Evolutionary conservation across 2,329 filamentous ascomycete genomes (phyloP).

Genomic region (Celoporthe dispersa): DNA sequence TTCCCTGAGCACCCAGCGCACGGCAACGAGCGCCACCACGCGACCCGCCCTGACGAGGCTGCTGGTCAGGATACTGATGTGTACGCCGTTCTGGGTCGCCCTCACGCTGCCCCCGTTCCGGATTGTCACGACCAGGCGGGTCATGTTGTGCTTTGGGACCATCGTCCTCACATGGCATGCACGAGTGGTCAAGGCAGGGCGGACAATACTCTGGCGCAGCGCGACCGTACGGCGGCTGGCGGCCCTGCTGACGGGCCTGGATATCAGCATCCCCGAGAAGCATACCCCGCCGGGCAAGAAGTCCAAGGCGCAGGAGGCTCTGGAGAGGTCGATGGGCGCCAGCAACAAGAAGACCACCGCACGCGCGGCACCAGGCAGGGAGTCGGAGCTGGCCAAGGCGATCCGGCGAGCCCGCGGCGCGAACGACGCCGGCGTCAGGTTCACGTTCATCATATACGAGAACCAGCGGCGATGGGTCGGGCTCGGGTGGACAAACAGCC

Average conservation of each 20-base stretch:
- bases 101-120: slow-evolving; percentile 82
- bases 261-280: slow-evolving; percentile 54
- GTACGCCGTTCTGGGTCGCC: slow-evolving; percentile 86
- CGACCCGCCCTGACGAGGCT: slow-evolving; percentile 86
- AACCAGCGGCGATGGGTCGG: slow-evolving; percentile 96
- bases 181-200: slow-evolving; percentile 79
- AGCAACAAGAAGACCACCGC: slow-evolving; percentile 47
- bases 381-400: slow-evolving; percentile 54
- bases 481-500: slow-evolving; percentile 88
- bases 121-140: slow-evolving; percentile 83
- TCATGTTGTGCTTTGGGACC: slow-evolving; percentile 85
- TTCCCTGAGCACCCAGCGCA: slow-evolving; percentile 88
- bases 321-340: slow-evolving; percentile 43
- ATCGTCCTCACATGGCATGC: slow-evolving; percentile 91
- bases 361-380: slow-evolving; percentile 35
- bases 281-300: slow-evolving; percentile 27
- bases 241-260: slow-evolving; percentile 77
- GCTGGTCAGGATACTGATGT: slow-evolving; percentile 84
- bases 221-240: slow-evolving; percentile 71
- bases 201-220: slow-evolving; percentile 90
- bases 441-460: slow-evolving; percentile 95
- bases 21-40: slow-evolving; percentile 88
- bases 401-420: slow-evolving; percentile 45
- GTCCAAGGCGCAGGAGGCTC: slow-evolving; percentile 36
- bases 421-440: slow-evolving; percentile 82